Percentiles rank a stretch among this genome's conserved stretches.
These are phyloP conservation scores for Aspergillus ochraceus DNA, from an alignment of 2,329 filamentous ascomycete genomes.

Conservation along the genomic window DNA sequence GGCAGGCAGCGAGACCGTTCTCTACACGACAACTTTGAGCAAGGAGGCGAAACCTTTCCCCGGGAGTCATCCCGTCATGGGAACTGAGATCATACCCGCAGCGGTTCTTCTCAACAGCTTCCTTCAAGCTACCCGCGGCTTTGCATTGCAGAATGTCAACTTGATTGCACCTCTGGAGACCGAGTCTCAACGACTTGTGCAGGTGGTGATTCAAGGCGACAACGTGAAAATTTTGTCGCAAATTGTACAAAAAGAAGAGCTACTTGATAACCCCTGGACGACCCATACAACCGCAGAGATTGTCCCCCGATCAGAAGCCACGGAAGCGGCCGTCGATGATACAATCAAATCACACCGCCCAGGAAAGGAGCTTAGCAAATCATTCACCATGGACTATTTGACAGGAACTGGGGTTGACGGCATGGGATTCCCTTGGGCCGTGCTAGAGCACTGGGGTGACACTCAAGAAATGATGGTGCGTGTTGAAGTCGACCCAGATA, in stretches of 20 bases:
- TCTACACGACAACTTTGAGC: constrained; percentile 40
- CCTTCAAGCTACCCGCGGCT: constrained; percentile 31
- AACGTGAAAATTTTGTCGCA: constrained; percentile 37
- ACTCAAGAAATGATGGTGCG: constrained; percentile 42
- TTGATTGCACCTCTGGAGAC: constrained; percentile 38
- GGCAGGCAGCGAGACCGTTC: constrained; percentile 26
- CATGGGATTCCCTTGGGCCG: constrained; percentile 46
- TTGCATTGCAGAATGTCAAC: constrained; percentile 31
- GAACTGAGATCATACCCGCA: constrained; percentile 47
- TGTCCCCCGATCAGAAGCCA: neutral
- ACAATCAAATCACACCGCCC: constrained; percentile 29
- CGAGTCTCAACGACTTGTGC: constrained; percentile 35
- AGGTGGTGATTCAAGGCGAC: constrained; percentile 35
- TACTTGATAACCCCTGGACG: constrained; percentile 7
- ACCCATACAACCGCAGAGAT: constrained; percentile 17
- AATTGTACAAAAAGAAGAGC: constrained; percentile 18
- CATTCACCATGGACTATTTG: constrained; percentile 42
- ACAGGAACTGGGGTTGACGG: constrained; percentile 40
- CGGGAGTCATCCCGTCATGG: constrained; percentile 41
- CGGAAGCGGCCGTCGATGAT: constrained; percentile 1
- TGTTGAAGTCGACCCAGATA: constrained; percentile 35
- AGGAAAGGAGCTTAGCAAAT: constrained; percentile 19
- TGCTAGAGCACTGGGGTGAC: constrained; percentile 41
- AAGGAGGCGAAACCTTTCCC: constrained; percentile 44
- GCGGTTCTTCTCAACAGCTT: constrained; percentile 46